A percentile compares a stretch with the other conserved stretches of the same genome.
phyloP scores from a whole-genome alignment of 228 moss, liverwort and hornwort genomes.

The Sphagnum magellanicum region DNA sequence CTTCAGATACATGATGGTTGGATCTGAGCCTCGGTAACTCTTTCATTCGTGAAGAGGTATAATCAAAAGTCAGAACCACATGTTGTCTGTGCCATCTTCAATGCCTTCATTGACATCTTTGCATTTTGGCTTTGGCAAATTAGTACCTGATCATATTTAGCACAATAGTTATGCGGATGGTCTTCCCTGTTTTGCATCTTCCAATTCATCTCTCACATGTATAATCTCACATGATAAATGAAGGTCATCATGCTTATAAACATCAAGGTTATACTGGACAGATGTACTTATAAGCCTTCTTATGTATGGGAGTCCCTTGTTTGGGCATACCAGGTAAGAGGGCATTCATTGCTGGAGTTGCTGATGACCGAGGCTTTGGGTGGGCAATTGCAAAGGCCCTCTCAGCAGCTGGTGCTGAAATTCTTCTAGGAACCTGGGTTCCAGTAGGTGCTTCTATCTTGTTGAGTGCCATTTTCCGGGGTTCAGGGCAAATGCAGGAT shows the following conservation, averaged over 20 bases:
- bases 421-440: constrained; percentile 91
- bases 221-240: too few relatives aligned
- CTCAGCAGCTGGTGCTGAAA: constrained; percentile 80
- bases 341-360: constrained; percentile 89
- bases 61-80: too few relatives aligned
- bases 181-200: neutral
- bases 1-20: neutral
- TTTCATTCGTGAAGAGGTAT: neutral
- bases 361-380: constrained; percentile 90
- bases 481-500: too few relatives aligned
- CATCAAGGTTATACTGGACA: too few relatives aligned
- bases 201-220: too few relatives aligned
- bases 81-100: too few relatives aligned
- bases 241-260: neutral
- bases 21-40: neutral
- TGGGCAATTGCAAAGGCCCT: constrained; percentile 98
- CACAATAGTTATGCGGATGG: neutral
- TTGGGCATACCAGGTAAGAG: constrained; percentile 48
- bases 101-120: too few relatives aligned
- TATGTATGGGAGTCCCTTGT: neutral
- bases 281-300: too few relatives aligned
- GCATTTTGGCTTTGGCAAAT: too few relatives aligned
- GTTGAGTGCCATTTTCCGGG: too few relatives aligned
- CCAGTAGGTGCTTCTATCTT: constrained; percentile 38
- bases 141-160: too few relatives aligned